Evolutionary conservation across 2,329 filamentous ascomycete species (phyloP), one percentile per base, ranked within the genome.

Genomic region (Fusarium circinatum): DNA sequence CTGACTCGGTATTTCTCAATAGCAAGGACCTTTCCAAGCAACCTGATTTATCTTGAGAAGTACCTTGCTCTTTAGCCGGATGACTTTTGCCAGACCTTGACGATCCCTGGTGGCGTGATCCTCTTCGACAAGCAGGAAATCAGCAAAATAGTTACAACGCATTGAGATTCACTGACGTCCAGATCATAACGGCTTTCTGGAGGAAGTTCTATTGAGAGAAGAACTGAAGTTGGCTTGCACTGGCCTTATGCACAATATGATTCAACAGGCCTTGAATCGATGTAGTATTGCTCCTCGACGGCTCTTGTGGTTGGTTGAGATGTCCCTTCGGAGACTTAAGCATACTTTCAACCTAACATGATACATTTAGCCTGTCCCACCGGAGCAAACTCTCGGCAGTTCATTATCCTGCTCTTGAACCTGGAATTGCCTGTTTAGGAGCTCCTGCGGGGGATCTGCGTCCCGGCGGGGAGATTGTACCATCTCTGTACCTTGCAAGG

Each of bases 251-350:
- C 34, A 17, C 1, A 18, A 9, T 18, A 17, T 10, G 15, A 36
- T 36, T 17, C 4, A 17, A 18, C 15, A 18, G 17, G 34, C 17
- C 17, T 18, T 13, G 4, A 11, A 20, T 24, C 13, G 28, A 13
- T 0, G 3, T 4, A 18, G 15, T 5, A 9, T 24, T 15, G 0
- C 28, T 34, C 2, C 3, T 24, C 18, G 4, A 51, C 13, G 15
- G 5, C 1, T 3, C 18, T 17, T 6, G 7, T 5, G 12, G 8
- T 6, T 8, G 8, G 15, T 6, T 4, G 6, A 4, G 48, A 24
- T 6, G 6, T 5, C 6, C 4, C 11, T 9, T 5, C 6, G 7
- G 2, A 36, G 13, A 38, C 7, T 28, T 38, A 20, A 38, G 32
- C 24, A 38, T 26, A 26, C 18, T 26, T 15, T 28, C 10, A 26